A percentile compares a stretch with the other conserved stretches of the same genome.
Conservation (phyloP, 305 asterid species). For the Solanum hybrid region DNA sequence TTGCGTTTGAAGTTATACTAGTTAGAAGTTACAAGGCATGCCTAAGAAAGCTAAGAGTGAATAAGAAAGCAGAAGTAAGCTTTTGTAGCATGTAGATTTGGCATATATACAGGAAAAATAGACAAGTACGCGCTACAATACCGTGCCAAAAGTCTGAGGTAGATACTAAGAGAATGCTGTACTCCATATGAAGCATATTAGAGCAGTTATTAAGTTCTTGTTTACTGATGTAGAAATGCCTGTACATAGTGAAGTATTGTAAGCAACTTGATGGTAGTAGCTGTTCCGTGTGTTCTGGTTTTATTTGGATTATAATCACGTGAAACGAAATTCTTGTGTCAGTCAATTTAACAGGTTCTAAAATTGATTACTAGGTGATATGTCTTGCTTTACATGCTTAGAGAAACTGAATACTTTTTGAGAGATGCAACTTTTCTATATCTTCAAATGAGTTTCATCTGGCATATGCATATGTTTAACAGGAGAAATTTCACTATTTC, state of each 20-base stretch:
- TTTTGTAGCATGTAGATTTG: neutral
- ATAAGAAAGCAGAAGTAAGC: neutral
- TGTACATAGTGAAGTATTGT: neutral
- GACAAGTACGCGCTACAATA: neutral
- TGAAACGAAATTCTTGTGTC: neutral
- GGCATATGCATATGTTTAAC: neutral
- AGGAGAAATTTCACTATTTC: slow-evolving; percentile 50
- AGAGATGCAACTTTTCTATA: neutral
- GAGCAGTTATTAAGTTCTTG: neutral
- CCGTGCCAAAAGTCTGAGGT: neutral
- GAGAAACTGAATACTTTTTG: neutral
- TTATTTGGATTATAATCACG: neutral
- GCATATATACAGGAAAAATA: neutral
- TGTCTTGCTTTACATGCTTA: neutral
- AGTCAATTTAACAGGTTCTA: neutral
- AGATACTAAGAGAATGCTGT: neutral
- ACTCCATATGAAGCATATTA: neutral
- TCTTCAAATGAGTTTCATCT: neutral
- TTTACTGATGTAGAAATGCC: neutral
- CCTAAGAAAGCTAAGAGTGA: neutral
- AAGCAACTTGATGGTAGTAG: neutral
- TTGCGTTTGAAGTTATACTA: neutral
- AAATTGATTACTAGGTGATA: neutral
- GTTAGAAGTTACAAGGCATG: neutral
- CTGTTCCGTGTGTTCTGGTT: neutral